phyloP scores from a whole-genome alignment of 495 filamentous ascomycete species.

The Terfezia claveryi region DNA sequence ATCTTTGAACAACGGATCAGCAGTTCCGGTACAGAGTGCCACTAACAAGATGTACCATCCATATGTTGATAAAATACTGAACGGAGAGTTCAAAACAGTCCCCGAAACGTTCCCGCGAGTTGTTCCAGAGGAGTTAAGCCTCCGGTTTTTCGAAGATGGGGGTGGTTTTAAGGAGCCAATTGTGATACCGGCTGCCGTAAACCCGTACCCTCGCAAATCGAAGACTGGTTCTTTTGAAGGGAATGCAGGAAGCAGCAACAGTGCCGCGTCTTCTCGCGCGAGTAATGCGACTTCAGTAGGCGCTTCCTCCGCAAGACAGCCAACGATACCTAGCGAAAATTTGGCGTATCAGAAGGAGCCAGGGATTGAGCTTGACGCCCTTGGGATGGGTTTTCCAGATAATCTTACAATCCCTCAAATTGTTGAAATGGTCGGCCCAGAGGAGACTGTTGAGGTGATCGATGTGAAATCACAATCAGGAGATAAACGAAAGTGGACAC shows the following conservation, averaged over 20 bases:
- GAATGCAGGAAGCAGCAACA: neutral
- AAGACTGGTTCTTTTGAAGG: neutral
- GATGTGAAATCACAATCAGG: slow-evolving; percentile 57
- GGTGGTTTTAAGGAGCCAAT: slow-evolving; percentile 49
- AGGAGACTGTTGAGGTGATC: slow-evolving; percentile 48
- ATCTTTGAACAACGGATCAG: slow-evolving; percentile 41
- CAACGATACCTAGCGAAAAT: slow-evolving; percentile 1
- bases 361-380: slow-evolving; percentile 28
- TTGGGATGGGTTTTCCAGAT: slow-evolving; percentile 55
- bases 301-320: neutral
- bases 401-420: slow-evolving; percentile 44
- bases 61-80: slow-evolving; percentile 48
- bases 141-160: slow-evolving; percentile 40
- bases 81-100: slow-evolving; percentile 40
- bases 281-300: neutral
- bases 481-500: slow-evolving; percentile 42
- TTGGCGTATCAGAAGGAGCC: slow-evolving; percentile 4
- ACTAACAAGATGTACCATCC: slow-evolving; percentile 49
- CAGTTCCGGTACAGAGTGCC: slow-evolving; percentile 40
- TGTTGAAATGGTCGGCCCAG: slow-evolving; percentile 42
- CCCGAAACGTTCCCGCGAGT: slow-evolving; percentile 45
- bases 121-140: slow-evolving; percentile 42
- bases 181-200: slow-evolving; percentile 44
- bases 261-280: neutral
- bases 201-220: slow-evolving; percentile 26